Evolutionary conservation across 1,139 yeast genomes (phyloP).

Genomic region (Keqinozyma sinolaborantium): DNA sequence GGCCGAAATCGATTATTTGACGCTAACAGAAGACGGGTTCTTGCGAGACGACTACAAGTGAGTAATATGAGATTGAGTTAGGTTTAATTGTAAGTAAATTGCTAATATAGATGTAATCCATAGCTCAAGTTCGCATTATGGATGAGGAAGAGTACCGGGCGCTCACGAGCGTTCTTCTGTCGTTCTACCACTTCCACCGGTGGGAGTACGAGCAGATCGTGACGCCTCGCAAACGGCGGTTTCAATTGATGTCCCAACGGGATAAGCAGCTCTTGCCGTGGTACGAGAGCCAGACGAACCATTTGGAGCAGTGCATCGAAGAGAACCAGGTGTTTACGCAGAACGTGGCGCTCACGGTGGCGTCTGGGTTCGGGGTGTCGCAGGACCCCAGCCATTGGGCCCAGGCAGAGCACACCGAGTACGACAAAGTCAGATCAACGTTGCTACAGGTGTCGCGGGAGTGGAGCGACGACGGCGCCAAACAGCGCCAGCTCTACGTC

Average conservation of each 20-base stretch:
- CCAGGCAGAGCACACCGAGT: constrained; percentile 40
- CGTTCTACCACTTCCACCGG: constrained; percentile 30
- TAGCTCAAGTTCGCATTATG: background rate
- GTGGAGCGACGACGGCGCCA: constrained; percentile 64
- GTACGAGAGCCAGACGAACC: constrained; percentile 44
- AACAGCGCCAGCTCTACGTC: constrained; percentile 49
- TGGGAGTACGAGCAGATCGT: constrained; percentile 35
- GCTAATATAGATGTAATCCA: no score
- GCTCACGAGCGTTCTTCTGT: constrained; percentile 35
- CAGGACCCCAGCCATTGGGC: constrained; percentile 43
- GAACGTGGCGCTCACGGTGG: constrained; percentile 43
- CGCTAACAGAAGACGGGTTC: constrained; percentile 15
- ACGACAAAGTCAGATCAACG: constrained; percentile 60
- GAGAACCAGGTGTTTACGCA: constrained; percentile 48
- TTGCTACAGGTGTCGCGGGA: constrained; percentile 68
- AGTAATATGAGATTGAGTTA: background rate
- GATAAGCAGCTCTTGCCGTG: constrained; percentile 50
- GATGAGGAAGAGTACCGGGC: constrained; percentile 36
- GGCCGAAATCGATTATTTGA: constrained; percentile 13
- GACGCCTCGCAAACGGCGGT: constrained; percentile 30
- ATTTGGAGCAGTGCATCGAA: constrained; percentile 43
- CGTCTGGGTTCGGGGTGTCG: constrained; percentile 53
- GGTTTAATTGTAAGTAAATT: background rate
- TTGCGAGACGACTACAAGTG: constrained; percentile 13
- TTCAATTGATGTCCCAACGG: constrained; percentile 25